Evolutionary conservation across 306 rosid species (phyloP).

Genomic region (Gleditsia sinensis): DNA sequence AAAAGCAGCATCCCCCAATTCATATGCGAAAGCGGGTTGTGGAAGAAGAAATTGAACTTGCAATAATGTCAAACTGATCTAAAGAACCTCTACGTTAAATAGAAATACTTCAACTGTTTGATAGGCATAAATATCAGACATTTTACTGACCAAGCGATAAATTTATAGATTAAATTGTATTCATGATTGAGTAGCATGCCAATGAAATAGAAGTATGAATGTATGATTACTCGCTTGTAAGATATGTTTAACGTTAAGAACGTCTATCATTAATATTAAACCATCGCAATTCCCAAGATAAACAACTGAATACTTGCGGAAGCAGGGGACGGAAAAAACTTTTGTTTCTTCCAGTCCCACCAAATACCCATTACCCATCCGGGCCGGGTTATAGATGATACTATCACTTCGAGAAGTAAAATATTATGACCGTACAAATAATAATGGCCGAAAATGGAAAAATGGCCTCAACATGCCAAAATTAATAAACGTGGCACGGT

Average conservation of each 20-base stretch:
- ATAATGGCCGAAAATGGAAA: not conserved
- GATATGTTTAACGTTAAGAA: too few species aligned
- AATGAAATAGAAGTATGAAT: too few species aligned
- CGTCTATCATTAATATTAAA: too few species aligned
- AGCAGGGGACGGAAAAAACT: not conserved
- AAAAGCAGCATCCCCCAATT: not conserved
- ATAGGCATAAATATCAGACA: not conserved
- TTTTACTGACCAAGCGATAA: too few species aligned
- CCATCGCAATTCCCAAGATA: too few species aligned
- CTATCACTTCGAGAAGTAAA: not conserved
- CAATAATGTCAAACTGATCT: not conserved
- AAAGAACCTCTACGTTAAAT: not conserved
- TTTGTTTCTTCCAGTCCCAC: too few species aligned
- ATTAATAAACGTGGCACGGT: conserved; percentile 24
- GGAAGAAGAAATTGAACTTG: not conserved
- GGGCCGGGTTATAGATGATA: not conserved
- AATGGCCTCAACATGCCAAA: conserved; percentile 36
- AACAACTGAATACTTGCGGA: too few species aligned
- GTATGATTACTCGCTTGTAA: too few species aligned
- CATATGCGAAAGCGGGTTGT: not conserved
- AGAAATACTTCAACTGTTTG: not conserved
- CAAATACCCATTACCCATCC: conserved; percentile 8
- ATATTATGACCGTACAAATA: not conserved
- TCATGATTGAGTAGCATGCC: too few species aligned
- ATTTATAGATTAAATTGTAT: too few species aligned